Conservation (phyloP, 78 protist species). For the Blattamonas nauphoetae region DNA sequence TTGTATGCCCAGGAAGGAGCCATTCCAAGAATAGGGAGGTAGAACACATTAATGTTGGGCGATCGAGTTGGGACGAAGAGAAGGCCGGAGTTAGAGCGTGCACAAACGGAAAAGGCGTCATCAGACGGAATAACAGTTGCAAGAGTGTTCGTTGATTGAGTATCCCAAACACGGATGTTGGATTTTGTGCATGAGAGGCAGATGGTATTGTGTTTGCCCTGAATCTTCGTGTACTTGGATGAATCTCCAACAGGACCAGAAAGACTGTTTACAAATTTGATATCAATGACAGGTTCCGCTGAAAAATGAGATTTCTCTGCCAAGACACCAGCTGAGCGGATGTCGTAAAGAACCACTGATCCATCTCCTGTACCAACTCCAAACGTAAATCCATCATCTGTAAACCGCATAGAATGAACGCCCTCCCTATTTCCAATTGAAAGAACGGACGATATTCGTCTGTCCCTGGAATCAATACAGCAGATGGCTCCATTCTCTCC, state of each 20-base stretch:
- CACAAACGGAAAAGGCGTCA: neutral
- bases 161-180: neutral
- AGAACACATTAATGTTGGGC: neutral
- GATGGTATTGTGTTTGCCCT: neutral
- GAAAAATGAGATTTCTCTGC: neutral
- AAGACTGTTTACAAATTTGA: neutral
- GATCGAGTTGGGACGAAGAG: neutral
- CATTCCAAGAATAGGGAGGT: neutral
- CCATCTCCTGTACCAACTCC: neutral
- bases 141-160: neutral
- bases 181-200: neutral
- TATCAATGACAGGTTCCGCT: neutral
- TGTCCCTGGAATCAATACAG: neutral
- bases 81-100: neutral
- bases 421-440: neutral
- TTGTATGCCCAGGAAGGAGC: neutral
- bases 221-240: neutral
- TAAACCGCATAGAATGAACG: neutral
- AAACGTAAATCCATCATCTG: neutral
- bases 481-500: neutral
- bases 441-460: neutral
- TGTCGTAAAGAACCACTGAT: neutral
- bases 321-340: neutral
- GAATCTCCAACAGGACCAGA: neutral
- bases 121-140: neutral